These are phyloP conservation scores for Gautieria morchelliformis DNA, from an alignment of 768 basidiomycete species.

Conservation along the genomic window DNA sequence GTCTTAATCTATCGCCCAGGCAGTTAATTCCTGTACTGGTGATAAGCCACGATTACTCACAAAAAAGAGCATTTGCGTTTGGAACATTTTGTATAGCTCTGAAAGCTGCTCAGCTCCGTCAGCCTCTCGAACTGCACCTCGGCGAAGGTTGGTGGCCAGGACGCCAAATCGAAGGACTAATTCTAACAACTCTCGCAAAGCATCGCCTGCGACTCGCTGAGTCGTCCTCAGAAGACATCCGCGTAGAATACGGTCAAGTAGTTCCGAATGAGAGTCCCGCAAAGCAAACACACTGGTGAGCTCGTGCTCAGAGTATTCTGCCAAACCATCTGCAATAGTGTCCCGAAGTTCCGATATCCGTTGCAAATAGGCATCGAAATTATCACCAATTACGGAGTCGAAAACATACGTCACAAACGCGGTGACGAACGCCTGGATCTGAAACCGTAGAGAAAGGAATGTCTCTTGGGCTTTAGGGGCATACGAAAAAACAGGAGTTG, in stretches of 20 bases:
- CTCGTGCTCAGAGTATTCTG: constrained; percentile 9
- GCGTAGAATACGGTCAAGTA: constrained; percentile 67
- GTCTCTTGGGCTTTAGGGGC: constrained; percentile 29
- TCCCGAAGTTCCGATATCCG: constrained; percentile 18
- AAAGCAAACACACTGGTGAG: constrained; percentile 73
- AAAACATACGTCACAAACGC: constrained; percentile 64
- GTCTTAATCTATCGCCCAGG: background rate
- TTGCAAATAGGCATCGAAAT: constrained; percentile 61
- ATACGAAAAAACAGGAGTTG: background rate
- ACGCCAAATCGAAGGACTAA: constrained; percentile 58
- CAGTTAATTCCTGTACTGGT: too few species aligned
- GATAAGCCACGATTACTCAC: background rate
- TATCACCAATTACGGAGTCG: constrained; percentile 72
- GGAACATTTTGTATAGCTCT: background rate
- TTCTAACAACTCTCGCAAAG: constrained; percentile 54
- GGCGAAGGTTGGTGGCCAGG: constrained; percentile 18
- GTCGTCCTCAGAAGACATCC: constrained; percentile 47
- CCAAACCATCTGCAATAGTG: background rate
- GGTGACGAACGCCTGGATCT: constrained; percentile 59
- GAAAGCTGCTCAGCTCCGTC: background rate
- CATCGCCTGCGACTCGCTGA: constrained; percentile 56
- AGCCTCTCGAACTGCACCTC: background rate
- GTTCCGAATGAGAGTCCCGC: constrained; percentile 50
- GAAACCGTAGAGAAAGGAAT: constrained; percentile 64
- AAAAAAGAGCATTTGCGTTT: background rate